Evolutionary conservation across 169 alveolate genomes (phyloP).

Genomic region (Babesia gibsoni): DNA sequence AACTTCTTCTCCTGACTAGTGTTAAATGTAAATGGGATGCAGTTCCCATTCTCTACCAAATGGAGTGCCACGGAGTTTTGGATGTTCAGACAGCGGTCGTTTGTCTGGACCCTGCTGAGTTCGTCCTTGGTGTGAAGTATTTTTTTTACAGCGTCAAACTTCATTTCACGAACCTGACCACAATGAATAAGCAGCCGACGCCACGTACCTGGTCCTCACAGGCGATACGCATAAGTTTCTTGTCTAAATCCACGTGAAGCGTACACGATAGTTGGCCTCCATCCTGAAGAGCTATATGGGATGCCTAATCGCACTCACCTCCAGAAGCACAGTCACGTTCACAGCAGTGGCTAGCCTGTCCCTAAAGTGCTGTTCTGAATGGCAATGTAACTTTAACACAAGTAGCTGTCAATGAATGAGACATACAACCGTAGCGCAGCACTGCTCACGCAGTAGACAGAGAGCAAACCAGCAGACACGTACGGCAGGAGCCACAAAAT

Average conservation of each 20-base stretch:
- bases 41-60: constrained; percentile 80
- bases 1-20: constrained; percentile 75
- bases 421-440: not conserved
- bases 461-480: no score
- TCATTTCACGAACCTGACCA: constrained; percentile 71
- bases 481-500: no score
- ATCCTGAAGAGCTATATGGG: constrained; percentile 21
- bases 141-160: constrained; percentile 70
- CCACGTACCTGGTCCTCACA: constrained; percentile 60
- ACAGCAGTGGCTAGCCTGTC: constrained; percentile 30
- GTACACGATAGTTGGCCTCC: constrained; percentile 57
- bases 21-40: constrained; percentile 81
- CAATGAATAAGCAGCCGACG: not conserved
- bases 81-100: constrained; percentile 72
- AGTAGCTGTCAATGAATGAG: not conserved
- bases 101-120: constrained; percentile 78
- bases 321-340: constrained; percentile 51
- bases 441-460: no score
- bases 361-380: constrained; percentile 52
- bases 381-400: not conserved
- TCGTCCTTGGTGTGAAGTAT: constrained; percentile 80
- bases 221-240: constrained; percentile 35
- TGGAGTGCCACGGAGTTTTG: constrained; percentile 82
- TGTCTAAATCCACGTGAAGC: constrained; percentile 43
- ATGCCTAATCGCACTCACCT: constrained; percentile 10